Evolutionary conservation across 495 filamentous ascomycete genomes (phyloP), one percentile per base, ranked within the genome.

Genomic region (Trypethelium eluteriae): DNA sequence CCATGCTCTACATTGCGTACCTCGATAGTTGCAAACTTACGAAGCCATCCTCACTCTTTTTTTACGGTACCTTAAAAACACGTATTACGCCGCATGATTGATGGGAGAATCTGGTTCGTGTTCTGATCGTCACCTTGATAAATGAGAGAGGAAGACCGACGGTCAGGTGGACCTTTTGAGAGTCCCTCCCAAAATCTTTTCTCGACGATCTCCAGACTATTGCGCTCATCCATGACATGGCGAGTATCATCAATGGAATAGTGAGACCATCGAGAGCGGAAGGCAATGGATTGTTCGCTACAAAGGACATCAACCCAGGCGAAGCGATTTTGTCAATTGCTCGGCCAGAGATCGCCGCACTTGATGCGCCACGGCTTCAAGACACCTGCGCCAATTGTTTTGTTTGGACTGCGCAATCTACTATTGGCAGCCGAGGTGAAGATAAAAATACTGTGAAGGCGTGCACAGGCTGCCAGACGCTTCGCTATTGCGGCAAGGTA

Each of bases 401-500:
- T 62, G 66, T 44, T 18, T 77, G 77, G 75, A 72, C 72, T 25
- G 72, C 71, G 38, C 59, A 64, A 34, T 67, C 71, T 12, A 62
- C 68, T 44, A 66, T 71, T 39, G 67, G 71, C 10, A 74, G 69
- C 39, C 64, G 62, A 16, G 56, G 66, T 9, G 70, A 74, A 63
- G 70, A 75, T 38, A 63, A 64, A 12, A 67, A 63, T 2, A 71
- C 64, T 0, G 67, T 88, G 36, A 83, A 80, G 68, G 79, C 77
- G 38, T 92, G 89, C 74, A 79, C 79, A 0, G 84, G 83, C 0
- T 92, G 89, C 75, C 81, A 78, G 62, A 76, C 81, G 12, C 82
- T 86, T 0, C 82, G 80, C 66, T 92, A 89, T 73, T 92, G 89
- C 73, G 81, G 82, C 61, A 85, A 84, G 80, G 86, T 88, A 69